Evolutionary conservation across 192 early-diverging fungal genomes (phyloP).

Genomic region (Thamnidium elegans): DNA sequence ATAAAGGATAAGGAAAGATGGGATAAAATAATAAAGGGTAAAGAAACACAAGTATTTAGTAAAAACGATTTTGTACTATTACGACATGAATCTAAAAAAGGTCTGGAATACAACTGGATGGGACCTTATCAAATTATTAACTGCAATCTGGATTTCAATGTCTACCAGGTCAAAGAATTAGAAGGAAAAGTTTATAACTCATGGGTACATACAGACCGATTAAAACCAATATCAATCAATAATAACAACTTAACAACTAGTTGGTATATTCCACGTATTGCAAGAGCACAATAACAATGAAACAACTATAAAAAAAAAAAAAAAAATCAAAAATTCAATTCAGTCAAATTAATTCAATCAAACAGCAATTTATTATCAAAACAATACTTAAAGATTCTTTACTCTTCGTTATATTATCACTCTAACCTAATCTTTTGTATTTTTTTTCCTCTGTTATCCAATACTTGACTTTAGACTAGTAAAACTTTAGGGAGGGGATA

Average conservation of each 20-base stretch:
- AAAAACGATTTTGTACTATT: slow-evolving; percentile 7
- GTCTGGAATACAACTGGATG: slow-evolving; percentile 15
- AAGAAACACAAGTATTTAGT: background rate
- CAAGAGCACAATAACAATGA: too few species aligned
- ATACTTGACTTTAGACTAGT: too few species aligned
- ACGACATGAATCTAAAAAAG: background rate
- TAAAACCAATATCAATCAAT: background rate
- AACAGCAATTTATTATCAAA: too few species aligned
- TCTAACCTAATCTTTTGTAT: too few species aligned
- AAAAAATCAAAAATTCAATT: too few species aligned
- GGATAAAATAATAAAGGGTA: slow-evolving; percentile 13
- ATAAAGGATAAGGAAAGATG: slow-evolving; percentile 8
- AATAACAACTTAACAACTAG: background rate
- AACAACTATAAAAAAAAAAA: too few species aligned
- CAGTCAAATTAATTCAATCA: too few species aligned
- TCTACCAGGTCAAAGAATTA: slow-evolving; percentile 8
- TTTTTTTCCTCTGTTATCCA: too few species aligned
- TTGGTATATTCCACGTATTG: slow-evolving; percentile 11
- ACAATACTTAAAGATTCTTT: too few species aligned
- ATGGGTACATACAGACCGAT: slow-evolving; percentile 13
- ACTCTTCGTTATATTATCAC: too few species aligned
- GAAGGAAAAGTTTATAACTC: background rate
- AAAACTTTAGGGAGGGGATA: too few species aligned
- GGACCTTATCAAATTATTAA: slow-evolving; percentile 4
- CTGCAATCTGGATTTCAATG: background rate